A percentile compares a stretch with the other conserved stretches of the same genome.
Evolutionary conservation across 2,329 filamentous ascomycete species (phyloP).

Genomic region (Xylaria sp.): DNA sequence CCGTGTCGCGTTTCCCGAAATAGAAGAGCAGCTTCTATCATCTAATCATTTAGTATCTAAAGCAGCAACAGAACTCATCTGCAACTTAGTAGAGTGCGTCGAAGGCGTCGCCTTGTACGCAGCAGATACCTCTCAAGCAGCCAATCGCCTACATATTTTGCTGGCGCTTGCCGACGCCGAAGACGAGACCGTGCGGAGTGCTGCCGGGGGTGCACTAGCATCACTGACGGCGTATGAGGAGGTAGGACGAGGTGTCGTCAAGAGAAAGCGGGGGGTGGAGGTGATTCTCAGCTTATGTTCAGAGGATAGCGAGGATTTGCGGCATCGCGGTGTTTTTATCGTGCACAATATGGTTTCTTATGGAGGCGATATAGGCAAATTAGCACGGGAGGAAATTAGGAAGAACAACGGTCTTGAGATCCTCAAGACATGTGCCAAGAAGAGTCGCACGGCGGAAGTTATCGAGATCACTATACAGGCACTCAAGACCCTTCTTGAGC

Average conservation of each 20-base stretch:
- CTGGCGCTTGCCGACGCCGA: constrained; percentile 88
- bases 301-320: constrained; percentile 72
- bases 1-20: constrained; percentile 71
- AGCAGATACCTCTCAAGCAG: constrained; percentile 68
- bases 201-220: constrained; percentile 86
- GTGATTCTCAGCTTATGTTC: constrained; percentile 81
- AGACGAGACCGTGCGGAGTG: constrained; percentile 77
- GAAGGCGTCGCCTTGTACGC: constrained; percentile 72
- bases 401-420: constrained; percentile 68
- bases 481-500: constrained; percentile 68
- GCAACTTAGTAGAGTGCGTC: constrained; percentile 79
- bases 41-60: constrained; percentile 78
- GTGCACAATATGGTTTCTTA: constrained; percentile 73
- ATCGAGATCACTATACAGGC: constrained; percentile 74
- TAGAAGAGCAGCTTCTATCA: constrained; percentile 84
- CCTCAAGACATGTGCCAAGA: constrained; percentile 72
- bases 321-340: constrained; percentile 76
- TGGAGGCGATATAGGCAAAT: constrained; percentile 67
- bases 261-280: constrained; percentile 72
- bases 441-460: constrained; percentile 71
- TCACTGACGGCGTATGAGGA: constrained; percentile 80
- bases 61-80: constrained; percentile 85
- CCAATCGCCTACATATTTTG: constrained; percentile 78
- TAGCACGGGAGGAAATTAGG: constrained; percentile 65
- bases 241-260: constrained; percentile 73